These are phyloP conservation scores for Claviceps purpurea DNA, from an alignment of 2,329 filamentous ascomycete genomes.

Conservation along the genomic window DNA sequence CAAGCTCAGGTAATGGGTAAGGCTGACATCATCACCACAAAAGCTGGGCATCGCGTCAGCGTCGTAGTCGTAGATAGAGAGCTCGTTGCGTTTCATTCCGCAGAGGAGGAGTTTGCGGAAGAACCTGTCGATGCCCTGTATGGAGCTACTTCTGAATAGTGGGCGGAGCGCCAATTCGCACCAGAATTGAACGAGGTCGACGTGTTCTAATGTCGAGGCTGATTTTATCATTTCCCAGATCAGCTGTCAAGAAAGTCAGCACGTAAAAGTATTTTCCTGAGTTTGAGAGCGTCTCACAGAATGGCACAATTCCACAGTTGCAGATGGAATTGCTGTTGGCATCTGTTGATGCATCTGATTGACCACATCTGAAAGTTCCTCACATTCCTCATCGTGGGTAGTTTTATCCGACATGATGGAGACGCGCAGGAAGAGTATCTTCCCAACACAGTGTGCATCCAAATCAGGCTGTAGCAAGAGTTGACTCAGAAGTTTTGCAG, in stretches of 20 bases:
- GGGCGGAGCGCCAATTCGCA: slow-evolving; percentile 54
- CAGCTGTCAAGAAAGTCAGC: slow-evolving; percentile 35
- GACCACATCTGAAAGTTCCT: slow-evolving; percentile 14
- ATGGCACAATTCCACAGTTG: slow-evolving; percentile 53
- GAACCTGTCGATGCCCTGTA: slow-evolving; percentile 54
- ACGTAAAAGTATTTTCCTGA: neutral
- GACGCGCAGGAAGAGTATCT: slow-evolving; percentile 51
- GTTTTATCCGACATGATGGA: slow-evolving; percentile 45
- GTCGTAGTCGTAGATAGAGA: slow-evolving; percentile 26
- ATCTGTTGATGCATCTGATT: slow-evolving; percentile 28
- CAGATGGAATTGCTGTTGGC: slow-evolving; percentile 35
- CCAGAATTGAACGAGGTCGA: slow-evolving; percentile 50
- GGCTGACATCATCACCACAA: slow-evolving; percentile 41
- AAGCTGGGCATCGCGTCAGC: slow-evolving; percentile 40
- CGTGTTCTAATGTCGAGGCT: slow-evolving; percentile 37
- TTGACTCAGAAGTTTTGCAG: slow-evolving; percentile 43
- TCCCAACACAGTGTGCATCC: slow-evolving; percentile 51
- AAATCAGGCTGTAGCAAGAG: slow-evolving; percentile 48
- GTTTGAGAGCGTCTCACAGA: slow-evolving; percentile 35
- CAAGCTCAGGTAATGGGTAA: slow-evolving; percentile 64
- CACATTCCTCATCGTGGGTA: slow-evolving; percentile 14
- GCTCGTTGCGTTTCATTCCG: slow-evolving; percentile 36
- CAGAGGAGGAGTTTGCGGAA: slow-evolving; percentile 61
- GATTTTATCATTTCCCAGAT: slow-evolving; percentile 70
- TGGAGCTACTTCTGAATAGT: slow-evolving; percentile 52